phyloP scores from a whole-genome alignment of 1,284 basidiomycete genomes.

The Cystobasidium slooffiae region DNA sequence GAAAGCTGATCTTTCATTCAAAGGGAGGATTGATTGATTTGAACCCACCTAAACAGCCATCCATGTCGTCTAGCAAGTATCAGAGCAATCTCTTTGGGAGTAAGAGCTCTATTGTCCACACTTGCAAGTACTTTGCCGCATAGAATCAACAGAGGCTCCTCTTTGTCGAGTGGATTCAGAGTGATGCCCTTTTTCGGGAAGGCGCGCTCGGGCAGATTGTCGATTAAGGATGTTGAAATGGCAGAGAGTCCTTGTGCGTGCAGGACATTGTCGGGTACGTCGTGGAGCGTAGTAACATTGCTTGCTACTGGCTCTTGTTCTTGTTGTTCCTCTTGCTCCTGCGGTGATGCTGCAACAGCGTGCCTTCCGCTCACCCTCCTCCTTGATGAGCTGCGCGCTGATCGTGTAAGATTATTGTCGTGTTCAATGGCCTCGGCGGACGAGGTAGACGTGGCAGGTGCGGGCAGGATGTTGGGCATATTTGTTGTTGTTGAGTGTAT shows the following conservation, averaged over 20 bases:
- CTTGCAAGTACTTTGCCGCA: constrained; percentile 37
- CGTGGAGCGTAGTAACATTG: background rate
- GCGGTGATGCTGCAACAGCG: background rate
- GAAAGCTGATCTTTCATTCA: background rate
- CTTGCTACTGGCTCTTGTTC: background rate
- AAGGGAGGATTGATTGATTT: background rate
- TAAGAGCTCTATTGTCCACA: constrained; percentile 51
- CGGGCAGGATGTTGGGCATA: background rate
- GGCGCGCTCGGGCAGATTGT: constrained; percentile 22
- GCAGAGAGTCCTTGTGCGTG: constrained; percentile 7
- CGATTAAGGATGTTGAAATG: constrained; percentile 18
- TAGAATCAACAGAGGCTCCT: constrained; percentile 35
- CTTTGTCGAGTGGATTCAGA: constrained; percentile 22
- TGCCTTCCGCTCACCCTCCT: background rate
- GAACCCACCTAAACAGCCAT: constrained; percentile 51
- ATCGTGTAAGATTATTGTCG: background rate
- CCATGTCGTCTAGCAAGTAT: constrained; percentile 49
- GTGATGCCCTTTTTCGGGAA: constrained; percentile 28
- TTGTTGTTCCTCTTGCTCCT: background rate
- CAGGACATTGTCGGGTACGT: constrained; percentile 7
- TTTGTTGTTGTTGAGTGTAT: background rate
- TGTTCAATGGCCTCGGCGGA: background rate
- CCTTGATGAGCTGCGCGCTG: constrained; percentile 12
- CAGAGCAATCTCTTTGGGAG: constrained; percentile 54
- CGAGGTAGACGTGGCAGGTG: background rate